These are phyloP conservation scores for Solanum aculeatissimum DNA, from an alignment of 305 asterid species.

Conservation along the genomic window DNA sequence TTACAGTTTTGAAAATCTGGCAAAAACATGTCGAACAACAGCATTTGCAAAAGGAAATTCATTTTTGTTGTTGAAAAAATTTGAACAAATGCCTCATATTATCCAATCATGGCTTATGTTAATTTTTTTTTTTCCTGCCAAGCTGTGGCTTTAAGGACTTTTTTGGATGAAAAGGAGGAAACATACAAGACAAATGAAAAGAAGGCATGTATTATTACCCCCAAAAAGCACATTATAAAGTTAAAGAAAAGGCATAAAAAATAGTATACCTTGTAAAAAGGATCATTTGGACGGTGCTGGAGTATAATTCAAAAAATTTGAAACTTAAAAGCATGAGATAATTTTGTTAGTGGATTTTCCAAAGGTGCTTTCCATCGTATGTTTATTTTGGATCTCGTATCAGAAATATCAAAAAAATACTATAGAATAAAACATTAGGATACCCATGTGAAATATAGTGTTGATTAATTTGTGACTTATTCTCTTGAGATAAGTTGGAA, in stretches of 20 bases:
- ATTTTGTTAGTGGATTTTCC: not conserved
- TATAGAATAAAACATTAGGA: not conserved
- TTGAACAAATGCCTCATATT: not conserved
- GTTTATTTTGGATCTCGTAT: not conserved
- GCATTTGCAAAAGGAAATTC: not conserved
- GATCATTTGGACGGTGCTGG: not conserved
- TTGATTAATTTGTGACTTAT: not conserved
- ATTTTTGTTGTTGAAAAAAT: not conserved
- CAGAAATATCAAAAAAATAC: not conserved
- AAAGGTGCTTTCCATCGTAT: not conserved
- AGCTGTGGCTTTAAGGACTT: not conserved
- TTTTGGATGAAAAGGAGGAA: not conserved
- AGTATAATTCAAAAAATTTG: not conserved
- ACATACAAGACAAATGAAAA: not conserved
- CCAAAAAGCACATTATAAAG: not conserved
- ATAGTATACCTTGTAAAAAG: not conserved
- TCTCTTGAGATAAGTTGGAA: not conserved
- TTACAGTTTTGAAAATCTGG: not conserved
- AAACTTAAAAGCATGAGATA: not conserved
- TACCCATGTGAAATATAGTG: not conserved
- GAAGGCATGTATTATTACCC: not conserved
- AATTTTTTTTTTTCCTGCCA: not conserved
- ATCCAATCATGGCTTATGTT: not conserved
- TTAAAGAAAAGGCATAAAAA: not conserved
- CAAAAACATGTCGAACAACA: not conserved